Conservation (phyloP, 140 eudicot species). For the Senecio squalidus region DNA sequence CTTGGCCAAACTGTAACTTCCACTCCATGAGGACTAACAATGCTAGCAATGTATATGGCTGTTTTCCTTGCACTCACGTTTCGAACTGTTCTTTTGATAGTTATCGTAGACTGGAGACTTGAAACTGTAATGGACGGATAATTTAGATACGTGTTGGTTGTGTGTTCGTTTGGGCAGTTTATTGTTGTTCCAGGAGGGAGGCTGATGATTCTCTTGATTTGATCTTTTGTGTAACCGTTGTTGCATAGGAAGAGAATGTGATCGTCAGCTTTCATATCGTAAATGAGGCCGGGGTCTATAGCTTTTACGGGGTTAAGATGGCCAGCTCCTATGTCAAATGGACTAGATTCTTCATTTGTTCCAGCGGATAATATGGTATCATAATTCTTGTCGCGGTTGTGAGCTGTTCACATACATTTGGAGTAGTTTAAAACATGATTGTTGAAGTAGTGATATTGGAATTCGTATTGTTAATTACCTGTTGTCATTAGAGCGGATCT, state of each 20-base stretch:
- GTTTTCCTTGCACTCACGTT: constrained; percentile 47
- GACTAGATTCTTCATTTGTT: constrained; percentile 42
- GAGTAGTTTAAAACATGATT: background rate
- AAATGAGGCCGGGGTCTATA: constrained; percentile 71
- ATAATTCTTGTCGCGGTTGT: constrained; percentile 36
- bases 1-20: constrained; percentile 71
- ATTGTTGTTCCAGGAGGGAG: background rate
- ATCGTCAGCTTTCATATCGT: constrained; percentile 47
- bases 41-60: constrained; percentile 39
- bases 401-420: constrained; percentile 29
- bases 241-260: constrained; percentile 58
- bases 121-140: constrained; percentile 62
- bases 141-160: constrained; percentile 31
- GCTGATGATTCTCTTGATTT: constrained; percentile 37
- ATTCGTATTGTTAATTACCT: constrained; percentile 25
- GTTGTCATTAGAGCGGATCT: constrained; percentile 74
- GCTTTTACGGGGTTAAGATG: constrained; percentile 61
- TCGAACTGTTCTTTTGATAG: constrained; percentile 46
- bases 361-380: constrained; percentile 51
- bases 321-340: constrained; percentile 75
- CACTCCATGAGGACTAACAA: constrained; percentile 56
- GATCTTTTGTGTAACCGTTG: constrained; percentile 50
- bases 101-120: constrained; percentile 32
- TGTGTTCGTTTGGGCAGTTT: constrained; percentile 25
- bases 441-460: background rate